Conservation (phyloP, 2,329 filamentous ascomycete species). For the Stromatinia cepivora region DNA sequence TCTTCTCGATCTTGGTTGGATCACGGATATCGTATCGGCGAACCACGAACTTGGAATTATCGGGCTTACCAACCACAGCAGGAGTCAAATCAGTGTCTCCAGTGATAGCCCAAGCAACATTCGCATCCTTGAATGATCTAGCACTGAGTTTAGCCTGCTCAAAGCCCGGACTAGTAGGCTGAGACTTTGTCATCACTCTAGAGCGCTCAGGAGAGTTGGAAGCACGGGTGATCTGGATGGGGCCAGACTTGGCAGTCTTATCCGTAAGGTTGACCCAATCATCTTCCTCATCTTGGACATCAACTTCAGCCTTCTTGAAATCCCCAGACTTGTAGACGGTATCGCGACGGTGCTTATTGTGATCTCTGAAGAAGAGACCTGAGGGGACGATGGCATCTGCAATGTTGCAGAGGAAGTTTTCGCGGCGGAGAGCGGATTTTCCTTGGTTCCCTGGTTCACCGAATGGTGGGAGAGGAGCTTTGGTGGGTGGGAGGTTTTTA, state of each 20-base stretch:
- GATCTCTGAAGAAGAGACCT: background rate
- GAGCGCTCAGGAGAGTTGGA: background rate
- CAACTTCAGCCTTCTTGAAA: background rate
- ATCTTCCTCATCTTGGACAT: background rate
- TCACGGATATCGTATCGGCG: background rate
- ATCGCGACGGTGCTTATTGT: background rate
- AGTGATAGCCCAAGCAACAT: slow-evolving; percentile 1
- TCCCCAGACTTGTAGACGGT: background rate
- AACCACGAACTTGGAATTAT: background rate
- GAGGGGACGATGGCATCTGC: background rate
- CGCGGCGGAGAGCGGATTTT: background rate
- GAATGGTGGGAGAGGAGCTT: background rate
- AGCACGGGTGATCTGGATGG: background rate
- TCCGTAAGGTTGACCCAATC: slow-evolving; percentile 10
- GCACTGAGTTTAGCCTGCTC: background rate
- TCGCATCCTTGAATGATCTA: background rate
- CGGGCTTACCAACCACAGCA: background rate
- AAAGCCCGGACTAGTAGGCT: background rate
- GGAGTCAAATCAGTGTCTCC: background rate
- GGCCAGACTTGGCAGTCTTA: background rate
- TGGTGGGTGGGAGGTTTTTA: background rate
- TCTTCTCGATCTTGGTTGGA: background rate
- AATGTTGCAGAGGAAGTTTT: slow-evolving; percentile 9
- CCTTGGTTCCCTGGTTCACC: background rate
- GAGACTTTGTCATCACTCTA: accelerated